These are phyloP conservation scores for Coemansia sp. DNA, from an alignment of 192 early-diverging fungal species.

Conservation along the genomic window DNA sequence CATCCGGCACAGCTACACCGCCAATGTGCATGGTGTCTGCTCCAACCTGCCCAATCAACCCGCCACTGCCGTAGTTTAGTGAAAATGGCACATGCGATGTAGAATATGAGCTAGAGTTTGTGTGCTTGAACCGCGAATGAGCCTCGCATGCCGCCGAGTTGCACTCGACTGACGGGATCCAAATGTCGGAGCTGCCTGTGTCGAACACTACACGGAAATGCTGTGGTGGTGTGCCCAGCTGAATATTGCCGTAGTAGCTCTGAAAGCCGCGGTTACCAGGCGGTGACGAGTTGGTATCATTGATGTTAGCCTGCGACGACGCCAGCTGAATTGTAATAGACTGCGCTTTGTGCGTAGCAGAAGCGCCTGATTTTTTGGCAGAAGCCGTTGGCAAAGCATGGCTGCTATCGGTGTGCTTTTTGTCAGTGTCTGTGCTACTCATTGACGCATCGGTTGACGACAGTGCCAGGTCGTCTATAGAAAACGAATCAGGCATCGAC, in stretches of 20 bases:
- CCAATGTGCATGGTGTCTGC: slow-evolving; percentile 54
- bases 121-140: slow-evolving; percentile 53
- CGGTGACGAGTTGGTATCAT: slow-evolving; percentile 23
- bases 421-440: neutral
- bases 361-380: neutral
- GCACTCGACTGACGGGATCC: slow-evolving; percentile 59
- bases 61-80: slow-evolving; percentile 58
- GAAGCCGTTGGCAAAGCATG: neutral
- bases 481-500: neutral
- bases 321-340: slow-evolving; percentile 27
- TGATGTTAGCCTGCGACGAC: slow-evolving; percentile 47
- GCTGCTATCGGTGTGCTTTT: neutral
- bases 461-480: slow-evolving; percentile 1
- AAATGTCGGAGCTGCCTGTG: slow-evolving; percentile 62
- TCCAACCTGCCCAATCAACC: slow-evolving; percentile 55
- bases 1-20: slow-evolving; percentile 30
- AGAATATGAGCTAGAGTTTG: slow-evolving; percentile 47
- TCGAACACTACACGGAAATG: slow-evolving; percentile 62
- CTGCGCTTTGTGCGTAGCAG: slow-evolving; percentile 6
- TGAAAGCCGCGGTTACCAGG: slow-evolving; percentile 48
- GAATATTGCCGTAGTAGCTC: slow-evolving; percentile 50
- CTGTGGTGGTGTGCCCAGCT: slow-evolving; percentile 58
- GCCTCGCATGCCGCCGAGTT: slow-evolving; percentile 43
- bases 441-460: neutral
- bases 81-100: slow-evolving; percentile 44